A percentile compares a stretch with the other conserved stretches of the same genome.
phyloP scores from a whole-genome alignment of 176 grass and related monocot genomes.

The Elymus sibiricus region DNA sequence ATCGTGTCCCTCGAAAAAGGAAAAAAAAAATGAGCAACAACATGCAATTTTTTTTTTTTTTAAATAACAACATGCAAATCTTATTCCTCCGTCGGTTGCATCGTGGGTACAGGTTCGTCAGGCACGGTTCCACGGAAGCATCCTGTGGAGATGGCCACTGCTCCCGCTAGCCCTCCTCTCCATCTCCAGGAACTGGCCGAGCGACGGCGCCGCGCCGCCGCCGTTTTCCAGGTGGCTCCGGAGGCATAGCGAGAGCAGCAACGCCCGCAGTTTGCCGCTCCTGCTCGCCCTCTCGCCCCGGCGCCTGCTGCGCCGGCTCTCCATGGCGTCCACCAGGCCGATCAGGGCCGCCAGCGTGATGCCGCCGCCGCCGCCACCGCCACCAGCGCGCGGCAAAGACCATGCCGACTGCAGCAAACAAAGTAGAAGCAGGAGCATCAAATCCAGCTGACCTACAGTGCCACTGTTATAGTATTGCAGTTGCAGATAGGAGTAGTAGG shows the following conservation, averaged over 20 bases:
- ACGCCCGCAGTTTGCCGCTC: slow-evolving; percentile 47
- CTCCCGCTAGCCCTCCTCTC: slow-evolving; percentile 38
- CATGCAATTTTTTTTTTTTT: no score
- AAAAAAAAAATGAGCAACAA: no score
- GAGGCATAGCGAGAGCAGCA: slow-evolving; percentile 64
- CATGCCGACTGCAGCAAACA: slow-evolving; percentile 28
- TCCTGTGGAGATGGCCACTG: background rate
- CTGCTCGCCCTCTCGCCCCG: slow-evolving; percentile 29
- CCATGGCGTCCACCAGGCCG: slow-evolving; percentile 53
- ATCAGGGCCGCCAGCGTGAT: slow-evolving; percentile 52
- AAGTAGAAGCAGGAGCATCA: background rate
- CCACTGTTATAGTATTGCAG: background rate
- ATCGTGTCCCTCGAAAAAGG: no score
- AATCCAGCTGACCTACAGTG: background rate
- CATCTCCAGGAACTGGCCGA: slow-evolving; percentile 59
- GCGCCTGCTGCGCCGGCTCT: slow-evolving; percentile 28
- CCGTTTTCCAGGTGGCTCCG: slow-evolving; percentile 39
- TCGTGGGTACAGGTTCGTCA: background rate
- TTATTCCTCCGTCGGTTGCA: background rate
- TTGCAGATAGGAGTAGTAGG: background rate
- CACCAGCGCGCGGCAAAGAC: slow-evolving; percentile 25
- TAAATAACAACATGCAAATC: background rate
- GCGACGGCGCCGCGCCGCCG: slow-evolving; percentile 37
- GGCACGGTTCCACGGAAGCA: background rate
- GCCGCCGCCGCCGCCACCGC: slow-evolving; percentile 24